phyloP scores from a whole-genome alignment of 768 basidiomycete genomes.

The Mycena maculata region DNA sequence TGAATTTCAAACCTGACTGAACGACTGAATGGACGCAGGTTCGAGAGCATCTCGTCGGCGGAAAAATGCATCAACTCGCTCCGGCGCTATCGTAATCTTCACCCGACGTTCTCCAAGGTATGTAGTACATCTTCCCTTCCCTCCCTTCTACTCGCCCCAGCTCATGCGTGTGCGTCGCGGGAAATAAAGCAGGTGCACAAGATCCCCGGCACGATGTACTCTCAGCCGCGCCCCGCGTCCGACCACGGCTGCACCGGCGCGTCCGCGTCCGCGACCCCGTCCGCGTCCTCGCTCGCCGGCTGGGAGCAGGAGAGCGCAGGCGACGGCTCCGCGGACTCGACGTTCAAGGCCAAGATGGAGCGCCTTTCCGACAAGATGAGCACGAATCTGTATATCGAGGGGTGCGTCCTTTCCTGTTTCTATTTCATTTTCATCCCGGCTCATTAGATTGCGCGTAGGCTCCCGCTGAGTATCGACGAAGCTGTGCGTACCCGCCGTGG shows the following conservation, averaged over 20 bases:
- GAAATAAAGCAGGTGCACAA: constrained; percentile 71
- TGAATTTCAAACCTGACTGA: not conserved
- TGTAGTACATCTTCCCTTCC: constrained; percentile 23
- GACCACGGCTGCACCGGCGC: constrained; percentile 22
- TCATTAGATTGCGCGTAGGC: constrained; percentile 44
- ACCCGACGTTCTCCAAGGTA: constrained; percentile 91
- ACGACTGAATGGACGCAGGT: constrained; percentile 39
- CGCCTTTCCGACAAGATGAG: constrained; percentile 71
- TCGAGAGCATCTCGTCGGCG: constrained; percentile 73
- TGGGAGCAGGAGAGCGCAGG: constrained; percentile 38
- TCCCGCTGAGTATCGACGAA: constrained; percentile 78
- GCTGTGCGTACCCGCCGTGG: constrained; percentile 51
- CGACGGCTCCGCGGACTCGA: constrained; percentile 44
- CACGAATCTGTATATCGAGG: constrained; percentile 87
- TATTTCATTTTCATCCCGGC: not conserved
- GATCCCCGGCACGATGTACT: constrained; percentile 80
- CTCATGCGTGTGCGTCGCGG: not conserved
- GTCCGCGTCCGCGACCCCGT: constrained; percentile 26
- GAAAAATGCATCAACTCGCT: constrained; percentile 80
- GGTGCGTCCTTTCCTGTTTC: constrained; percentile 48
- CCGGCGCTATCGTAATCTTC: constrained; percentile 78
- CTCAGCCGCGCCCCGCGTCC: constrained; percentile 47
- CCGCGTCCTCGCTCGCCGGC: constrained; percentile 35
- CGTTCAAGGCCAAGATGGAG: constrained; percentile 87
- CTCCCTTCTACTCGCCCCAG: not conserved